Percentiles rank a stretch among this genome's conserved stretches.
Evolutionary conservation across 169 alveolate genomes (phyloP).

Genomic region (Cryptosporidium muris): DNA sequence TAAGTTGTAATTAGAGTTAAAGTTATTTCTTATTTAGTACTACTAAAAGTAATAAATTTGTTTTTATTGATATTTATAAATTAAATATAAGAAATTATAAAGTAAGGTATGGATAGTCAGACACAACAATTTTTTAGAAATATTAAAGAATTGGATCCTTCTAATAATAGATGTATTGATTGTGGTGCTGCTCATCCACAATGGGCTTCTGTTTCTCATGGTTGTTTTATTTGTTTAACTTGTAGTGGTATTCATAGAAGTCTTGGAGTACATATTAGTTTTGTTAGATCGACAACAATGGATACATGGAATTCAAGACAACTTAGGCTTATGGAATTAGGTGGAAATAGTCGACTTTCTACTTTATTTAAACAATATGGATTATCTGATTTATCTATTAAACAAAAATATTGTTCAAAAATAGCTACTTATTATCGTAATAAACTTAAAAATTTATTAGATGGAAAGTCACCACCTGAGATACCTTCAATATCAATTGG

Average conservation of each 20-base stretch:
- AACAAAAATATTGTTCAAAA: conserved; percentile 71
- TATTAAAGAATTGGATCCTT: conserved; percentile 55
- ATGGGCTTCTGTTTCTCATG: conserved; percentile 96
- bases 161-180: conserved; percentile 79
- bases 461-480: conserved; percentile 59
- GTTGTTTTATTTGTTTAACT: conserved; percentile 91
- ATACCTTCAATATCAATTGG: conserved; percentile 55
- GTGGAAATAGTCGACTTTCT: conserved; percentile 84
- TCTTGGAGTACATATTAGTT: conserved; percentile 91
- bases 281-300: conserved; percentile 92
- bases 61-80: not conserved
- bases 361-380: conserved; percentile 78
- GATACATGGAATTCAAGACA: conserved; percentile 93
- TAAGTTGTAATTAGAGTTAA: no score
- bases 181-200: conserved; percentile 90
- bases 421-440: conserved; percentile 77
- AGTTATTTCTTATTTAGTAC: no score
- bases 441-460: conserved; percentile 68
- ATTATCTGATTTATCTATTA: conserved; percentile 19
- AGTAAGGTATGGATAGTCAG: conserved; percentile 22
- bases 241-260: conserved; percentile 92
- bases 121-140: conserved; percentile 60
- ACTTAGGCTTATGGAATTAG: conserved; percentile 82
- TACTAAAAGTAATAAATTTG: not conserved
- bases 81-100: not conserved